Conservation (phyloP, 495 filamentous ascomycete species). For the Margaritispora aquatica region DNA sequence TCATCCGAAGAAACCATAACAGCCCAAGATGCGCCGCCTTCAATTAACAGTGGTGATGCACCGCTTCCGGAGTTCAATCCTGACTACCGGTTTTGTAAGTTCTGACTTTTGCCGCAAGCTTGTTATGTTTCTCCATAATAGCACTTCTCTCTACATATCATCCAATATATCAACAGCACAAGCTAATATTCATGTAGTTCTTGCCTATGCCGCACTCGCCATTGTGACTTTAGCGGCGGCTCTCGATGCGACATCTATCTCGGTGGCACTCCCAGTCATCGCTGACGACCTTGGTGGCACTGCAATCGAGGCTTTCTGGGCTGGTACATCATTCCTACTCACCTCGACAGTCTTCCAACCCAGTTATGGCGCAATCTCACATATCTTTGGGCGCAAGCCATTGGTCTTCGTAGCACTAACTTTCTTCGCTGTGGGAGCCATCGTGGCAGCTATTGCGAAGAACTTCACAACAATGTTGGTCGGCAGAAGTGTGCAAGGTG, state of each 20-base stretch:
- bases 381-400: constrained; percentile 42
- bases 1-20: not conserved
- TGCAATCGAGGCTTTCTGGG: constrained; percentile 54
- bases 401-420: constrained; percentile 42
- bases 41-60: not conserved
- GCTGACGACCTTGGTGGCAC: constrained; percentile 34
- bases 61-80: not conserved
- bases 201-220: constrained; percentile 48
- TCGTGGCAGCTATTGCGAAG: constrained; percentile 51
- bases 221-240: constrained; percentile 68
- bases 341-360: constrained; percentile 45
- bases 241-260: constrained; percentile 58
- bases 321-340: constrained; percentile 48
- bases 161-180: too few species aligned
- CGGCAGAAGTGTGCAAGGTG: constrained; percentile 44
- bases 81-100: not conserved
- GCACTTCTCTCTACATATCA: too few species aligned
- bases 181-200: too few species aligned
- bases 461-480: constrained; percentile 43
- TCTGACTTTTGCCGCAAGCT: too few species aligned
- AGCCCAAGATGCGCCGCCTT: not conserved
- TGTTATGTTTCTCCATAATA: too few species aligned
- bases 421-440: constrained; percentile 50
- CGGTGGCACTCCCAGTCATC: constrained; percentile 28
- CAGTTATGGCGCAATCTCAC: constrained; percentile 37